These are phyloP conservation scores for Aureobasidium lini DNA, from an alignment of 2,329 filamentous ascomycete genomes.

Conservation along the genomic window DNA sequence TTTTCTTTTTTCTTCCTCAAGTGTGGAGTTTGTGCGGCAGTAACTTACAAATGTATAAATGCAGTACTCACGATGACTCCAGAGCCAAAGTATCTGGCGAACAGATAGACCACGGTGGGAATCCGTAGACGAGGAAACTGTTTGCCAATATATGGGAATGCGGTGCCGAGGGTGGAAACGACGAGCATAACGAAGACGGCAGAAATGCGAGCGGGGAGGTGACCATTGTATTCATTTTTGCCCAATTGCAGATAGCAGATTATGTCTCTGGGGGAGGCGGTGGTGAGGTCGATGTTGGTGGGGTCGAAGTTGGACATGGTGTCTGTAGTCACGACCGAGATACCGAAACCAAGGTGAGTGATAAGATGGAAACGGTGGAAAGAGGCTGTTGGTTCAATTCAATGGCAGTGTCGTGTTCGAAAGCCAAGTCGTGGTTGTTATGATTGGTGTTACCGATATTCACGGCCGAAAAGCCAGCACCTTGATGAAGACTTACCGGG, in stretches of 20 bases:
- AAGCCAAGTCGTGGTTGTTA: neutral
- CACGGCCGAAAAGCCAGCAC: neutral
- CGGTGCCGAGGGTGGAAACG: conserved; percentile 33
- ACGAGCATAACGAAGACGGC: conserved; percentile 39
- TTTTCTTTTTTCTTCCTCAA: too few relatives aligned
- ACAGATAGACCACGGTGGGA: conserved; percentile 53
- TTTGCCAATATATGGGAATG: conserved; percentile 39
- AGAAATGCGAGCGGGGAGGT: conserved; percentile 36
- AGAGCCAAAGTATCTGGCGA: conserved; percentile 87
- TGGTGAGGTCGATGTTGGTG: neutral
- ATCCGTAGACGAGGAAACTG: conserved; percentile 25
- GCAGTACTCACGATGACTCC: conserved; percentile 90
- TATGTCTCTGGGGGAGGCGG: neutral
- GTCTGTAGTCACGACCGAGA: too few relatives aligned
- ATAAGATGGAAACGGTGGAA: neutral
- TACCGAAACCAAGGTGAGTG: too few relatives aligned
- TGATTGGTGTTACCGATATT: neutral
- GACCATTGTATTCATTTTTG: neutral
- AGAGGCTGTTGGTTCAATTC: too few relatives aligned
- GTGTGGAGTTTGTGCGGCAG: too few relatives aligned
- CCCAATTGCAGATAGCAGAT: neutral
- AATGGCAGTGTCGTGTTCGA: too few relatives aligned
- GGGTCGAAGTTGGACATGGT: neutral
- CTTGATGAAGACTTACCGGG: neutral
- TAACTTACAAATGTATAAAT: conserved; percentile 42